Evolutionary conservation across 2,329 filamentous ascomycete genomes (phyloP), one percentile per base, ranked within the genome.

Genomic region (Didymellaceae sp.): DNA sequence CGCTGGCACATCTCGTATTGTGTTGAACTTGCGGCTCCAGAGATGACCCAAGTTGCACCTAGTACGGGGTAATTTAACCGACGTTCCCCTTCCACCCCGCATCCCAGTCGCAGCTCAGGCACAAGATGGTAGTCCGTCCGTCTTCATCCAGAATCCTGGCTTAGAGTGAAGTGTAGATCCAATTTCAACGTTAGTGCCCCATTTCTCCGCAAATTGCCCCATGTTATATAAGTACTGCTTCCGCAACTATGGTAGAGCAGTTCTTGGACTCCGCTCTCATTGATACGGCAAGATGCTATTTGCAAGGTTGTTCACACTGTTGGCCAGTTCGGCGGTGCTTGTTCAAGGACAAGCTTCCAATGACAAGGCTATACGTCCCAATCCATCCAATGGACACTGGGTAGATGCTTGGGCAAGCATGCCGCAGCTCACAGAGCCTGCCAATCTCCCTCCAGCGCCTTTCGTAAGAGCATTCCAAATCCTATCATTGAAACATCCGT

Each of bases 381-480:
- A 48, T 18, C 66, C 67, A 18, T 50, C 59, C 8, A 62, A 67
- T 54, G 68, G 77, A 37, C 79, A 82, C 54, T 87, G 85, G 84
- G 77, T 86, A 11, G 80, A 82, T 55, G 84, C 81, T 2, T 88
- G 85, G 86, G 81, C 82, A 0, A 77, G 83, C 2, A 87, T 87
- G 85, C 84, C 85, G 0, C 85, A 88, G 64, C 72, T 86, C 33
- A 83, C 83, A 1, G 86, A 88, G 61, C 79, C 78, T 8, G 75
- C 72, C 37, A 88, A 88, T 57, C 75, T 88, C 16, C 85, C 86
- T 8, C 80, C 81, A 0, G 66, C 78, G 2, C 82, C 84, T 32
- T 88, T 85, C 62, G 67, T 70, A 62, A 30, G 61, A 47, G 13
- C 13, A 11, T n/a, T n/a, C n/a, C 9, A 4, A 1, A 3, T 25